These are phyloP conservation scores for Boletellus sp. DNA, from an alignment of 768 basidiomycete genomes.

Conservation along the genomic window DNA sequence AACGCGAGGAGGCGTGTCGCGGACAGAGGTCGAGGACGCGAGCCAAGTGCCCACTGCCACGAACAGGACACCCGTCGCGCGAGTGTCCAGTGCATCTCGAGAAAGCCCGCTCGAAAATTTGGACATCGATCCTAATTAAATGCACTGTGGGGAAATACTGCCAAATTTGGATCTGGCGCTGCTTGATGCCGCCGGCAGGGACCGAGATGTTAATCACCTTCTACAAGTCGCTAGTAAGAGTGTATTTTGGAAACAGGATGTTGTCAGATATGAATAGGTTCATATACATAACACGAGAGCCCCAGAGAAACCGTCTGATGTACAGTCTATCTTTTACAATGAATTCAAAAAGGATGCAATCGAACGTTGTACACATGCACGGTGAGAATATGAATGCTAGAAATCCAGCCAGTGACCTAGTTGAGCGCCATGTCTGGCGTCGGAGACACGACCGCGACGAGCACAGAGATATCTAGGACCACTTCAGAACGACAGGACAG, in stretches of 20 bases:
- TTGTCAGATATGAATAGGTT: too few relatives aligned
- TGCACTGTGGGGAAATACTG: conserved; percentile 3
- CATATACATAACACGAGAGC: conserved; percentile 11
- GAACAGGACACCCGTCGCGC: conserved; percentile 23
- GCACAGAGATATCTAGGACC: conserved; percentile 56
- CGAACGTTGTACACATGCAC: conserved; percentile 24
- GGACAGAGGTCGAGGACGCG: conserved; percentile 9
- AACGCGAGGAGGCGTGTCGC: not conserved
- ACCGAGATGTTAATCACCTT: too few relatives aligned
- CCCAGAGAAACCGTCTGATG: conserved; percentile 12
- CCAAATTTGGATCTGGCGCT: conserved; percentile 26
- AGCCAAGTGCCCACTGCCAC: conserved; percentile 24
- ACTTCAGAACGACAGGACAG: not conserved
- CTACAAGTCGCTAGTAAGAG: too few relatives aligned
- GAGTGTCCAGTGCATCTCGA: conserved; percentile 27
- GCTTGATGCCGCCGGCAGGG: conserved; percentile 33
- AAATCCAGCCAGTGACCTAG: conserved; percentile 4
- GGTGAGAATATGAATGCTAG: conserved; percentile 12
- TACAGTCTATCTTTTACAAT: conserved; percentile 28
- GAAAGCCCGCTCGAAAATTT: conserved; percentile 9
- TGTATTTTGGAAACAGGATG: too few relatives aligned
- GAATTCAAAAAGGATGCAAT: conserved; percentile 16
- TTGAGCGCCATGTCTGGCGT: conserved; percentile 26
- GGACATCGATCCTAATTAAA: not conserved
- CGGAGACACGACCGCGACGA: conserved; percentile 62